phyloP scores from a whole-genome alignment of 257 asterid genomes.

The Thymus mandschuricus region DNA sequence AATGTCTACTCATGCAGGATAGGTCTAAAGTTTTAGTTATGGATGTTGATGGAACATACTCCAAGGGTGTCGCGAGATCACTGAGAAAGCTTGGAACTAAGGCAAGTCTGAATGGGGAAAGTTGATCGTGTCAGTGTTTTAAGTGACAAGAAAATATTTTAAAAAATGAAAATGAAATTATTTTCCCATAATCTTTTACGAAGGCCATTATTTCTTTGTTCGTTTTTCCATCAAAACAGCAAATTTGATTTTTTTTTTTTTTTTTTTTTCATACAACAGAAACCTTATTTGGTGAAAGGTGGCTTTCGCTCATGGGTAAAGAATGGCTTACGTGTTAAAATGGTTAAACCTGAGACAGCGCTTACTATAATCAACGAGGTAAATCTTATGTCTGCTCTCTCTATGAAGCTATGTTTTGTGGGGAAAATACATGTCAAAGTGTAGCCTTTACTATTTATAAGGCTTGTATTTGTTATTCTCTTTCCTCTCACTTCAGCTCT shows the following conservation, averaged over 20 bases:
- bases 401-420: background rate
- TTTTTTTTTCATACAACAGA: conserved; percentile 35
- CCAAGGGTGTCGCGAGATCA: conserved; percentile 88
- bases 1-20: conserved; percentile 42
- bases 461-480: background rate
- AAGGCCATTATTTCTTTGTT: background rate
- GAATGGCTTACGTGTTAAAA: conserved; percentile 71
- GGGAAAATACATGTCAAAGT: background rate
- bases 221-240: background rate
- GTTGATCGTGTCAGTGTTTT: background rate
- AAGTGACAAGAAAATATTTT: background rate
- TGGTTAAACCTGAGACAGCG: conserved; percentile 77
- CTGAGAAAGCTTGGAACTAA: conserved; percentile 77
- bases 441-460: background rate
- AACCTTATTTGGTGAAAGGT: conserved; percentile 74
- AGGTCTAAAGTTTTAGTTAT: conserved; percentile 81
- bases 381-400: background rate
- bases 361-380: conserved; percentile 81
- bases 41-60: conserved; percentile 89
- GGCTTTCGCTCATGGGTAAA: conserved; percentile 85
- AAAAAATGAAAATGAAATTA: background rate
- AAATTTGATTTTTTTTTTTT: background rate
- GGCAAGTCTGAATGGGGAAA: conserved; percentile 52
- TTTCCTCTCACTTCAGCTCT: background rate
- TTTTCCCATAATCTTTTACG: background rate